phyloP scores from a whole-genome alignment of 257 asterid genomes.

The Fraxinus excelsior region DNA sequence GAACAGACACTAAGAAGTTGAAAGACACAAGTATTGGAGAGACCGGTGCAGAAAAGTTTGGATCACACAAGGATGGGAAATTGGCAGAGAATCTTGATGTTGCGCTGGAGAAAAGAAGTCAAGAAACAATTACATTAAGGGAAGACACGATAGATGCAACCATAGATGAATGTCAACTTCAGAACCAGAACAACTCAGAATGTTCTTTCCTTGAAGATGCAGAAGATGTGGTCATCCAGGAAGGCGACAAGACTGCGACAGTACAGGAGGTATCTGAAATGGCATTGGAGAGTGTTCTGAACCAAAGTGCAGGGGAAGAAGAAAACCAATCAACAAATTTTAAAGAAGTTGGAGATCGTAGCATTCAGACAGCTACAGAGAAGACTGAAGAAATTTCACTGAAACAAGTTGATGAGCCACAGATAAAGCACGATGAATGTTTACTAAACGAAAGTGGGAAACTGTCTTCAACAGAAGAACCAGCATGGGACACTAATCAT shows the following conservation, averaged over 20 bases:
- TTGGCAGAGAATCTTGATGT: slow-evolving; percentile 5
- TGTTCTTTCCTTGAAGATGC: slow-evolving; percentile 18
- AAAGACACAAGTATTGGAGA: not conserved
- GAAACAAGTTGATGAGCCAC: slow-evolving; percentile 16
- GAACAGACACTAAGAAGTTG: no score
- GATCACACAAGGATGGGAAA: not conserved
- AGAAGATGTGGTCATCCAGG: slow-evolving; percentile 14
- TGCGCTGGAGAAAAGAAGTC: not conserved
- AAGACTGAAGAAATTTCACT: slow-evolving; percentile 20
- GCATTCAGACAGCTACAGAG: slow-evolving; percentile 17
- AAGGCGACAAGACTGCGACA: slow-evolving; percentile 9
- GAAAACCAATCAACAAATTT: no score
- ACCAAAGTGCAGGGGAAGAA: no score
- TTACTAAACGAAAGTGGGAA: slow-evolving; percentile 24
- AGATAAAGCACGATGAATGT: slow-evolving; percentile 19
- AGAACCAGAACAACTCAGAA: slow-evolving; percentile 8
- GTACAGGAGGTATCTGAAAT: slow-evolving; percentile 16
- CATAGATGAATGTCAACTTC: not conserved
- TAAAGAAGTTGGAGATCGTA: slow-evolving; percentile 15
- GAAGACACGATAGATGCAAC: not conserved
- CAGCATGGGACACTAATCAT: slow-evolving; percentile 9
- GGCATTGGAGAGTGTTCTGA: no score
- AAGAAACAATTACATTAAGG: slow-evolving; percentile 3
- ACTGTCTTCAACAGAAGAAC: slow-evolving; percentile 13
- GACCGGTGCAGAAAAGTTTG: not conserved